Evolutionary conservation across 768 basidiomycete genomes (phyloP), one percentile per base, ranked within the genome.

Genomic region (Boletus edulis): DNA sequence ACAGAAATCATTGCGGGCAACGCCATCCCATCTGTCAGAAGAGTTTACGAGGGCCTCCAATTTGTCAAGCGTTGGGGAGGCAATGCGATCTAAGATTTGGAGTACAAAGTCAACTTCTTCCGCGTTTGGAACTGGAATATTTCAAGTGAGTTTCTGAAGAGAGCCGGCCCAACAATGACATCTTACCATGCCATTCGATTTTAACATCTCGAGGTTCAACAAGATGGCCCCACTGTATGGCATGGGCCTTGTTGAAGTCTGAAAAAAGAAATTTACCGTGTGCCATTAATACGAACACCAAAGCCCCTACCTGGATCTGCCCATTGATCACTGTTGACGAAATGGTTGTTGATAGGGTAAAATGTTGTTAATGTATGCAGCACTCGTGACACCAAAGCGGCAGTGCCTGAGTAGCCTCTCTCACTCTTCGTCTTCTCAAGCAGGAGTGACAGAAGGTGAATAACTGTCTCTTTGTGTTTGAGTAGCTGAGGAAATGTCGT

Each of bases 321-420:
- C 90, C 93, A 94, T 64, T 87, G 86, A n/a, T 84, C 82, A 3
- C 78, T 73, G 66, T 98, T 93, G 53, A 95, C 83, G 57, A 92
- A 92, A 15, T 88, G 82, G 46, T 83, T 83, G 57, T 94, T 90
- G 53, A 82, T 65, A 14, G 91, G 86, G 68, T 93, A 95, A 35
- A 87, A 79, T 3, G 85, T 80, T 12, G 84, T 85, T 40, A 96
- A 66, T 1, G 91, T 88, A 62, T 85, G 81, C 51, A 98, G 71
- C 17, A 91, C 76, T 22, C 90, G 82, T 22, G 86, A 83, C 47
- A 96, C 77, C 49, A 98, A 70, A 40, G 88, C 82, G 2, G 89
- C 92, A 11, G 87, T 85, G 48, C 87, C 83, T 31, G 82, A 84
- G 68, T 91, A 98, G 11, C 93, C 92, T 55, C 94, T 84, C 75